Base-by-base conservation (phyloP, 495 filamentous ascomycete species). In the Penicillium bovifimosum region DNA sequence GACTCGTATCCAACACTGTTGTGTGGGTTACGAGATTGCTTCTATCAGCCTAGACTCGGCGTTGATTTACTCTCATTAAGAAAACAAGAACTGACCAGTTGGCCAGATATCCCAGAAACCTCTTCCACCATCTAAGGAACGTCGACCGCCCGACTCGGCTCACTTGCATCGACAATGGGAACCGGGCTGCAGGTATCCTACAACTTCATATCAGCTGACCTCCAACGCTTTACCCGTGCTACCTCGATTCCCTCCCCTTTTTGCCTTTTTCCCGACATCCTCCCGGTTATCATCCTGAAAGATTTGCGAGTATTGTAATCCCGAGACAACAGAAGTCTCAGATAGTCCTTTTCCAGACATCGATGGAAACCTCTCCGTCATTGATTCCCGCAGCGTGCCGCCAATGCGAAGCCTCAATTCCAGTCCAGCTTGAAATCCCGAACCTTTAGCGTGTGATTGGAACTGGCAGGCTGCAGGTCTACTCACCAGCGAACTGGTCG, bases 381-480 rank as follows among this genome's bases (percentile, higher is more conserved):
- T 34, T 49, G 46, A 42, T 46, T 27, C 41, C 48, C 48, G 46
- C 35, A 50, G 9, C 20, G 39, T 46, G 28, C 51, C 53, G 51
- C 55, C 29, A 53, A 53, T 58, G 41, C 36, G 29, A 59, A 47
- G 20, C 44, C 54, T 41, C 51, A 41, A 55, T 16, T 26, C 48
- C 54, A 53, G 62, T 40, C 57, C 35, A 18, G n/a, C 10, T 58
- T 54, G 20, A 54, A 65, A 63, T 61, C 31, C 52, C 31, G 54
- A 52, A 13, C n/a, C n/a, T n/a, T 38, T 60, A 60, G 60, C 54
- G 57, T 41, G 60, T 65, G 62, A 65, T 65, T 43, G 42, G 47
- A 38, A 52, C 34, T 52, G 56, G 52, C 40, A 56, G 52, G 60
- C 60, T 65, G 56, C 62, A 65, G 56, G 26, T 28, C 10, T 28